Evolutionary conservation across 495 filamentous ascomycete genomes (phyloP).

Genomic region (Sphaerosporella brunnea): DNA sequence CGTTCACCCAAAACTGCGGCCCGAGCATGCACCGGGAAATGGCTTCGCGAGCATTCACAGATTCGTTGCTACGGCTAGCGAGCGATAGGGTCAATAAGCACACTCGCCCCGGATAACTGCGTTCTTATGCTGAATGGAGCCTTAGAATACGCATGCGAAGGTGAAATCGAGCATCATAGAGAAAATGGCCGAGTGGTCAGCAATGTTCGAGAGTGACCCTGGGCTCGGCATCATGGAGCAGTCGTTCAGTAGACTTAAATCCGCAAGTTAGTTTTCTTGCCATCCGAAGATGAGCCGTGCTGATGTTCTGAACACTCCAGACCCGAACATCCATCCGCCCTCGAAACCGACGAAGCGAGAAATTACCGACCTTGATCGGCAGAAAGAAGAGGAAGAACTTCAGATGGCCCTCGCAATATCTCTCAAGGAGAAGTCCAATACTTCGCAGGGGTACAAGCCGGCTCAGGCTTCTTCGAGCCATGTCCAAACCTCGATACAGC

Average conservation of each 20-base stretch:
- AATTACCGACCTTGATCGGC: constrained; percentile 75
- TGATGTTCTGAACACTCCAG: constrained; percentile 31
- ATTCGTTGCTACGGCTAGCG: constrained; percentile 77
- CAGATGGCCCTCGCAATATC: constrained; percentile 90
- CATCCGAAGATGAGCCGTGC: not conserved
- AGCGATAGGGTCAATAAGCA: constrained; percentile 47
- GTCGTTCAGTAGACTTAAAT: constrained; percentile 75
- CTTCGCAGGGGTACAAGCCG: constrained; percentile 17
- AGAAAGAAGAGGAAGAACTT: constrained; percentile 92
- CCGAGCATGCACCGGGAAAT: constrained; percentile 81
- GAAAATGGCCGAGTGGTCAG: constrained; percentile 87
- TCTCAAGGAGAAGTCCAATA: constrained; percentile 46
- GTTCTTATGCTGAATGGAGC: not conserved
- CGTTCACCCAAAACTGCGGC: constrained; percentile 89
- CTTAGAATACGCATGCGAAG: constrained; percentile 76
- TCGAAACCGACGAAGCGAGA: constrained; percentile 80
- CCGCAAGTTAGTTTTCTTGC: constrained; percentile 37
- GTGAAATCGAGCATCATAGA: constrained; percentile 96
- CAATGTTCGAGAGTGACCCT: constrained; percentile 79
- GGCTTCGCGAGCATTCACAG: constrained; percentile 86
- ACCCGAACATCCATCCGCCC: constrained; percentile 80
- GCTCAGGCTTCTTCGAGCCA: constrained; percentile 24
- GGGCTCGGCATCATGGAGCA: constrained; percentile 97
- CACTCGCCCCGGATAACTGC: no score
- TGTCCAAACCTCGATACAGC: constrained; percentile 28